Evolutionary conservation across 768 basidiomycete species (phyloP), one percentile per base, ranked within the genome.

Genomic region (Pleurotus tuoliensis): DNA sequence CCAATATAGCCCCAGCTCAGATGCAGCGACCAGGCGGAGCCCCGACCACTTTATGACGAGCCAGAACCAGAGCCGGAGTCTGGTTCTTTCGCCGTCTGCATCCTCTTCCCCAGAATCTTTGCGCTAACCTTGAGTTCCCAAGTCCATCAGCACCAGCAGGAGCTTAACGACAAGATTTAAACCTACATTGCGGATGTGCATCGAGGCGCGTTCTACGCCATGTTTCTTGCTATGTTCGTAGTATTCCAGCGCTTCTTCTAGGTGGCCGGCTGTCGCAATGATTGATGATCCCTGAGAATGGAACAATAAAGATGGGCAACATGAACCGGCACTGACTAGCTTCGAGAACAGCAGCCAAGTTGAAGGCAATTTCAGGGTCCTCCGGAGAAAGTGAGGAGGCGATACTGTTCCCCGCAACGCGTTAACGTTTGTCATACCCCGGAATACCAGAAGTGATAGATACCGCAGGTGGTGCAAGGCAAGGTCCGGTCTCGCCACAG

Each of bases 351-450:
- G 91, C 92, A 50, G 89, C 92, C 57, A 92, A 82, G 74, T 94
- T 94, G 78, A 93, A 94, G 13, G 90, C 86, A 65, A 94, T 92
- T 69, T 94, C 92, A 68, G 89, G 86, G 76, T 94, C 92, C 69
- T 92, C 88, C 46, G 92, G 92, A 58, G 87, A 81, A 63, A 94
- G 80, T n/a, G 86, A 84, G 44, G 84, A 78, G 48, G 92, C 92
- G 67, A 89, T 85, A 62, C 92, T 94, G 71, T 58, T 67, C 66
- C 60, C 64, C 67, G 13, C 25, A 15, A 11, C 3, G 11, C 6
- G 15, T 53, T 38, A 40, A 41, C 22, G 39, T 24, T 25, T 34
- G 20, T 20, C 66, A 68, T 62, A 64, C 67, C 65, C 58, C 71
- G 56, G 71, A 66, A 50, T 61, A 64, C 44, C 62, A 69, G 66